Percentiles rank a stretch among this genome's conserved stretches.
Evolutionary conservation across 768 basidiomycete genomes (phyloP).

Genomic region (Xerocomus potaroensis): DNA sequence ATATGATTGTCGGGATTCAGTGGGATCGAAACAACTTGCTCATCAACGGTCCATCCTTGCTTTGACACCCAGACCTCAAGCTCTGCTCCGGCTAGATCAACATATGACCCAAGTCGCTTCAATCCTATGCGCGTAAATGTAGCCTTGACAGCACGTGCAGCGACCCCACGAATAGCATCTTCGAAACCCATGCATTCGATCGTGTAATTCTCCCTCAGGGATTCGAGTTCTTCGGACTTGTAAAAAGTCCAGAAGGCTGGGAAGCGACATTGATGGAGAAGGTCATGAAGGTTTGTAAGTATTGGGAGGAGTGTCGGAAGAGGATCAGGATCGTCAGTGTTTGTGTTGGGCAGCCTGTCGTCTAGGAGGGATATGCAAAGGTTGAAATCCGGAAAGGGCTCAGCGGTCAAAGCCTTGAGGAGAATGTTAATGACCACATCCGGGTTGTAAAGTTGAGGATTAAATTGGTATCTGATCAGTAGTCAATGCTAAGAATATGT

Average conservation of each 20-base stretch:
- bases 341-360: conserved; percentile 53
- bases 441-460: conserved; percentile 86
- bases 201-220: conserved; percentile 81
- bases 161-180: conserved; percentile 74
- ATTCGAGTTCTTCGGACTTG: conserved; percentile 62
- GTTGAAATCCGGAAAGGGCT: conserved; percentile 89
- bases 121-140: conserved; percentile 72
- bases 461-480: conserved; percentile 83
- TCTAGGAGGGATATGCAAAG: conserved; percentile 92
- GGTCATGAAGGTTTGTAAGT: conserved; percentile 60
- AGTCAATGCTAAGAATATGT: background rate
- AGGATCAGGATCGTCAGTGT: conserved; percentile 78
- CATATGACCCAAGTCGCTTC: conserved; percentile 65
- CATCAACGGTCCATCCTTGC: conserved; percentile 65
- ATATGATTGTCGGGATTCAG: conserved; percentile 87
- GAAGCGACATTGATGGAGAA: conserved; percentile 82
- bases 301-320: conserved; percentile 65
- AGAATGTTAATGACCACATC: conserved; percentile 95
- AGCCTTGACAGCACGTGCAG: conserved; percentile 69
- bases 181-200: conserved; percentile 82
- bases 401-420: conserved; percentile 81
- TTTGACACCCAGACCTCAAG: conserved; percentile 57
- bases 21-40: conserved; percentile 62
- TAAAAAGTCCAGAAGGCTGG: conserved; percentile 81
- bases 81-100: conserved; percentile 62